phyloP scores from a whole-genome alignment of 225 moss, liverwort and hornwort species.

The Straminergon stramineum region DNA sequence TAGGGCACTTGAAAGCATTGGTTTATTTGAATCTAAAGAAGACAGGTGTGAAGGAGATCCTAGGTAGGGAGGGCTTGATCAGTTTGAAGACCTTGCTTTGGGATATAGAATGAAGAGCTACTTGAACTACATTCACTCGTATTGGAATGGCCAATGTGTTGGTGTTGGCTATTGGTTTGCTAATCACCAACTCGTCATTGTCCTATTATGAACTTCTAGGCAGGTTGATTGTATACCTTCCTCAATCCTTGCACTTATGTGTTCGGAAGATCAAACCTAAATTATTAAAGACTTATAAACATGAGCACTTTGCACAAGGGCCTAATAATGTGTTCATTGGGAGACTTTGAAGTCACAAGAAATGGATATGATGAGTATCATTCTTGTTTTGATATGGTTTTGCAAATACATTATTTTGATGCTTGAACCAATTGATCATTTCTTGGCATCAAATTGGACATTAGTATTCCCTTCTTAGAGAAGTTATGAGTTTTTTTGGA shows the following conservation, averaged over 20 bases:
- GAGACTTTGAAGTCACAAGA: fast-evolving
- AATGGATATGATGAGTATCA: background rate
- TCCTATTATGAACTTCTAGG: too few species aligned
- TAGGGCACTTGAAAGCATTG: background rate
- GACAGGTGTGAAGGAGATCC: background rate
- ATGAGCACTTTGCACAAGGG: background rate
- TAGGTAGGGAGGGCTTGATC: fast-evolving
- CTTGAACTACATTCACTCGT: background rate
- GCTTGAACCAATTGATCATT: too few species aligned
- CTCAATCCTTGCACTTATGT: fast-evolving
- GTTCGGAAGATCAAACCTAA: fast-evolving
- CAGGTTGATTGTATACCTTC: background rate
- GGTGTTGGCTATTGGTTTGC: background rate
- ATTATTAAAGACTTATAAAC: too few species aligned
- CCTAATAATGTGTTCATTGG: fast-evolving
- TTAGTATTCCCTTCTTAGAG: too few species aligned
- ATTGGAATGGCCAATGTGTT: background rate
- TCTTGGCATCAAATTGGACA: fast-evolving
- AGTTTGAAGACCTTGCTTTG: background rate
- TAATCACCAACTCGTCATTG: background rate
- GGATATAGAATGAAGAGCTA: fast-evolving
- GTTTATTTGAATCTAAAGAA: fast-evolving
- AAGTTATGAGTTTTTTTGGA: too few species aligned
- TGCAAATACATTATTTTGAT: background rate
- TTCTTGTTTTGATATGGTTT: background rate